Conservation (phyloP, 176 grass and related monocot genomes). For the Lolium perenne region DNA sequence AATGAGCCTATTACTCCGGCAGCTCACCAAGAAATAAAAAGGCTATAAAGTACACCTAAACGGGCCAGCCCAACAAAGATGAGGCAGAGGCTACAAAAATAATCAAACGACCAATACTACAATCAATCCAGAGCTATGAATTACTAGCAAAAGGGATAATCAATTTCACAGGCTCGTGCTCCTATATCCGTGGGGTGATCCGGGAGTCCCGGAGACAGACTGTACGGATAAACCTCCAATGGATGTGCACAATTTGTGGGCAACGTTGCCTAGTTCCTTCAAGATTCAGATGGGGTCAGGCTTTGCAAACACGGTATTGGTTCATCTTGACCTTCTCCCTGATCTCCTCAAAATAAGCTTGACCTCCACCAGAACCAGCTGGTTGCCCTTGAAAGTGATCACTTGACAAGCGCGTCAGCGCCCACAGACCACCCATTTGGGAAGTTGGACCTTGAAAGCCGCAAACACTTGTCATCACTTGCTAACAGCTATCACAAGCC, state of each 20-base stretch:
- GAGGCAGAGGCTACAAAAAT: too few species aligned
- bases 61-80: too few species aligned
- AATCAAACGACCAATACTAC: too few species aligned
- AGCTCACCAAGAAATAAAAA: too few species aligned
- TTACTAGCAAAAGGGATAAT: too few species aligned
- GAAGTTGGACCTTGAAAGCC: background rate
- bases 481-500: background rate
- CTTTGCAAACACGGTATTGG: background rate
- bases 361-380: constrained; percentile 27
- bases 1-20: too few species aligned
- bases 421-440: background rate
- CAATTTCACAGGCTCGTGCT: too few species aligned
- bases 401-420: constrained; percentile 17
- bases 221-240: background rate
- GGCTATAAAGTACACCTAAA: too few species aligned
- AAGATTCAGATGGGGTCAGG: background rate
- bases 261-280: background rate
- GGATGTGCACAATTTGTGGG: constrained; percentile 21
- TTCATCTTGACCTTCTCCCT: constrained; percentile 15
- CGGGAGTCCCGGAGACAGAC: background rate
- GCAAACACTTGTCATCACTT: constrained; percentile 44
- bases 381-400: background rate
- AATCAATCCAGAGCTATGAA: too few species aligned
- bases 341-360: constrained; percentile 37
- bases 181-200: background rate